Evolutionary conservation across 2,329 filamentous ascomycete species (phyloP).

Genomic region (Plenodomus lindquistii): DNA sequence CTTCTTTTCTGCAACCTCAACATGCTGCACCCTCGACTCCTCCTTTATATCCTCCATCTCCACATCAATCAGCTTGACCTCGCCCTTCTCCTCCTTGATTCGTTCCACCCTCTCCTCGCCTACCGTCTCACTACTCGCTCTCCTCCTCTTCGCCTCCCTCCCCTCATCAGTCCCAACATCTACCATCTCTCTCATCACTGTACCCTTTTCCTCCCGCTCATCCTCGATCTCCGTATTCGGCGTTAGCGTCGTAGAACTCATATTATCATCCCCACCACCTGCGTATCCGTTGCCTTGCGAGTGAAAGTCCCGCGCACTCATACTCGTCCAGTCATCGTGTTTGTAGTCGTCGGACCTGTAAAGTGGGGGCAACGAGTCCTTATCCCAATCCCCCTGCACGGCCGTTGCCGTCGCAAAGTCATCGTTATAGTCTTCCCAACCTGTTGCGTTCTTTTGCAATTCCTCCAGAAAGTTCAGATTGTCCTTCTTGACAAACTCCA

Average conservation of each 20-base stretch:
- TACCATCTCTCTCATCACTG: constrained; percentile 27
- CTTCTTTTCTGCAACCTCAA: constrained; percentile 31
- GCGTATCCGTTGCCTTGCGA: not conserved
- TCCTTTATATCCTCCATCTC: constrained; percentile 27
- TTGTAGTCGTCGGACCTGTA: constrained; percentile 4
- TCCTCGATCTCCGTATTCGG: constrained; percentile 40
- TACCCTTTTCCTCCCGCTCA: constrained; percentile 27
- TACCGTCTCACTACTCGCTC: constrained; percentile 28
- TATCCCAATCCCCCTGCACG: constrained; percentile 22
- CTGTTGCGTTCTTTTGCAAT: constrained; percentile 18
- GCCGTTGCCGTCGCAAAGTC: constrained; percentile 5
- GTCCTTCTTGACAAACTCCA: constrained; percentile 55
- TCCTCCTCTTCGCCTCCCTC: constrained; percentile 24
- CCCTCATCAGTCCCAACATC: constrained; percentile 32
- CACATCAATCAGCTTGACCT: constrained; percentile 22
- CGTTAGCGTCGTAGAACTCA: constrained; percentile 38
- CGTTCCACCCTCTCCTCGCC: constrained; percentile 15
- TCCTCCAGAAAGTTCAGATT: constrained; percentile 46
- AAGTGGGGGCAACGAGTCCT: constrained; percentile 3
- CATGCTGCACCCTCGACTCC: constrained; percentile 19
- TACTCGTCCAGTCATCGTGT: constrained; percentile 24
- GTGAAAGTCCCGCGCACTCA: constrained; percentile 25
- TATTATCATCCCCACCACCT: constrained; percentile 15
- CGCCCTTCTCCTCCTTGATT: constrained; percentile 7
- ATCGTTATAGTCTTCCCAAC: constrained; percentile 18